phyloP scores from a whole-genome alignment of 495 filamentous ascomycete species.

The Lindgomyces ingoldianus region DNA sequence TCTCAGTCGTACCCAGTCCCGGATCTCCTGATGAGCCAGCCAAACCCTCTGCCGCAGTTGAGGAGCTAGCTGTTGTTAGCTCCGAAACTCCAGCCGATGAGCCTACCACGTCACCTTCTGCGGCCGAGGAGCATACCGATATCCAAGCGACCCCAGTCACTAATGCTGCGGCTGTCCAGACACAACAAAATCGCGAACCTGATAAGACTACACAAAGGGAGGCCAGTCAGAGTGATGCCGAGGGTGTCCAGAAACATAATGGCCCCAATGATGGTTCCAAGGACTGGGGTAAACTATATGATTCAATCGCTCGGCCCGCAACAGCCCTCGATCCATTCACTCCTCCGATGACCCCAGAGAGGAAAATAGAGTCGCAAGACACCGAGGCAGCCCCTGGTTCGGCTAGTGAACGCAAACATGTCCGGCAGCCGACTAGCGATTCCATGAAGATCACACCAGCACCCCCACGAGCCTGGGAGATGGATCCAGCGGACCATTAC shows the following conservation, averaged over 20 bases:
- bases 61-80: too few species aligned
- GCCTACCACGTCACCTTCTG: too few species aligned
- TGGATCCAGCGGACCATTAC: neutral
- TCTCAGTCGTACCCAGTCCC: too few species aligned
- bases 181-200: neutral
- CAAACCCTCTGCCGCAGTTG: too few species aligned
- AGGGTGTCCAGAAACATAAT: conserved; percentile 11
- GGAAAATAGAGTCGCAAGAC: neutral
- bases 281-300: neutral
- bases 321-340: conserved; percentile 5
- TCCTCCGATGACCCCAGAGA: conserved; percentile 11
- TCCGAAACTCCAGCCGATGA: too few species aligned
- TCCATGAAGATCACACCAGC: neutral
- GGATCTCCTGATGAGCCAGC: too few species aligned
- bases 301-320: conserved; percentile 3
- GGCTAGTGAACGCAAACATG: neutral
- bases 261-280: conserved; percentile 4
- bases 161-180: neutral
- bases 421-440: neutral
- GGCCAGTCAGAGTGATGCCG: neutral
- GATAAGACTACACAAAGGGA: neutral
- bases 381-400: neutral
- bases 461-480: neutral
- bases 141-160: too few species aligned
- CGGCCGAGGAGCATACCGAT: too few species aligned